A percentile compares a stretch with the other conserved stretches of the same genome.
Evolutionary conservation across 1,139 yeast genomes (phyloP).

Genomic region (Debaryomyces psychrophilus): DNA sequence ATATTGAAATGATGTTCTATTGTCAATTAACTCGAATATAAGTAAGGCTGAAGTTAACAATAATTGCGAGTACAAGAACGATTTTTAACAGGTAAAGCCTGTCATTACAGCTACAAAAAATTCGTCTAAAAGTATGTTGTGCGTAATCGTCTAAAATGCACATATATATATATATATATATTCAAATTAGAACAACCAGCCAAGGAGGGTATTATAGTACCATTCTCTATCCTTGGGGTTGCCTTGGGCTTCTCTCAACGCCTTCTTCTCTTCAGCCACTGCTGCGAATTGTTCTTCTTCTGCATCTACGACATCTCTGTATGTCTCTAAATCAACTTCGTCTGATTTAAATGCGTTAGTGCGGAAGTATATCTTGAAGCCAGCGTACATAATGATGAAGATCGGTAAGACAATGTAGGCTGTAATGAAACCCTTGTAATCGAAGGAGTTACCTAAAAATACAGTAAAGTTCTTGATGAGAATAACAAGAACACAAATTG

Average conservation of each 20-base stretch:
- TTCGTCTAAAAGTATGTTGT: too few species aligned
- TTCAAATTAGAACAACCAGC: conserved; percentile 49
- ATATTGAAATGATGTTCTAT: not conserved
- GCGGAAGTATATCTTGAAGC: conserved; percentile 60
- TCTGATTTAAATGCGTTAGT: conserved; percentile 54
- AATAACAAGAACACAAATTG: conserved; percentile 57
- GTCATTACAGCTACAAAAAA: too few species aligned
- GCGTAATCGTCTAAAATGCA: conserved; percentile 2
- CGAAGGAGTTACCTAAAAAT: conserved; percentile 56
- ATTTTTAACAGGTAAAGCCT: not conserved
- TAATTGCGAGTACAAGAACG: not conserved
- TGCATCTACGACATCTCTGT: conserved; percentile 66
- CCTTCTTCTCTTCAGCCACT: conserved; percentile 46
- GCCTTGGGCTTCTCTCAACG: conserved; percentile 52
- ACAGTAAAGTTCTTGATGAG: conserved; percentile 75
- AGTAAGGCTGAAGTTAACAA: not conserved
- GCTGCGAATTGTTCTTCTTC: conserved; percentile 62
- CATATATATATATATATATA: not conserved
- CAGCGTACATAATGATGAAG: conserved; percentile 55
- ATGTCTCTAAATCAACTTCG: conserved; percentile 67
- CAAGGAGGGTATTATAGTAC: conserved; percentile 60
- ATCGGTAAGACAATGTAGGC: conserved; percentile 80
- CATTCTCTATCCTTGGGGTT: conserved; percentile 46
- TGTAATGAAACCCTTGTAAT: conserved; percentile 67
- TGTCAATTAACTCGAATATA: not conserved